A percentile compares a stretch with the other conserved stretches of the same genome.
Conservation (phyloP, 2,329 filamentous ascomycete genomes). For the Aschersonia sp. region DNA sequence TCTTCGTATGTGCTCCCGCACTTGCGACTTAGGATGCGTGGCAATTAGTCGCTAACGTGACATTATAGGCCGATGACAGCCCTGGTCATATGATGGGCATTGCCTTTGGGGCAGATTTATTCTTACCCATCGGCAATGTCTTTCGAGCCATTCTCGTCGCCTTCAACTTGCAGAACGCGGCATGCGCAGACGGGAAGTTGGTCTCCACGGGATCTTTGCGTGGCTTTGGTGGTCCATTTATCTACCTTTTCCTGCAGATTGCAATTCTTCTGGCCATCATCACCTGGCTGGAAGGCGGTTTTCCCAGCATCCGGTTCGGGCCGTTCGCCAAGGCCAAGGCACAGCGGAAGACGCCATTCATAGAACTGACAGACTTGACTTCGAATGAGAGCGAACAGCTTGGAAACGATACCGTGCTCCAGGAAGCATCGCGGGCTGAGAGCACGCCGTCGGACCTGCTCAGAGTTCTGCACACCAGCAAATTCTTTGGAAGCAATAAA, state of each 20-base stretch:
- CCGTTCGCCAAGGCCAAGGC: not conserved
- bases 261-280: conserved; percentile 52
- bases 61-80: not conserved
- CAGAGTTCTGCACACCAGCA: conserved; percentile 58
- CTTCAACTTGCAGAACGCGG: conserved; percentile 63
- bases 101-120: conserved; percentile 6
- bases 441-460: conserved; percentile 44
- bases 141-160: conserved; percentile 57
- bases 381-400: not conserved
- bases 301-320: conserved; percentile 1
- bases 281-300: conserved; percentile 62
- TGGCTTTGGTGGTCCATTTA: conserved; percentile 61
- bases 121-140: conserved; percentile 27
- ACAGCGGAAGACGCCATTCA: not conserved
- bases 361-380: conserved; percentile 10
- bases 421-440: conserved; percentile 47
- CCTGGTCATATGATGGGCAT: conserved; percentile 5
- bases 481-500: conserved; percentile 54
- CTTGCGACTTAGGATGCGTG: not conserved
- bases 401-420: conserved; percentile 16
- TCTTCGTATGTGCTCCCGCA: conserved; percentile 6
- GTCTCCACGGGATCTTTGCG: conserved; percentile 54
- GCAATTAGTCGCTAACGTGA: not conserved
- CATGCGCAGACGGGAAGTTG: conserved; percentile 45
- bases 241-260: conserved; percentile 62